Base-by-base conservation (phyloP, 2,329 filamentous ascomycete genomes). In the Colletotrichum orchidophilum region DNA sequence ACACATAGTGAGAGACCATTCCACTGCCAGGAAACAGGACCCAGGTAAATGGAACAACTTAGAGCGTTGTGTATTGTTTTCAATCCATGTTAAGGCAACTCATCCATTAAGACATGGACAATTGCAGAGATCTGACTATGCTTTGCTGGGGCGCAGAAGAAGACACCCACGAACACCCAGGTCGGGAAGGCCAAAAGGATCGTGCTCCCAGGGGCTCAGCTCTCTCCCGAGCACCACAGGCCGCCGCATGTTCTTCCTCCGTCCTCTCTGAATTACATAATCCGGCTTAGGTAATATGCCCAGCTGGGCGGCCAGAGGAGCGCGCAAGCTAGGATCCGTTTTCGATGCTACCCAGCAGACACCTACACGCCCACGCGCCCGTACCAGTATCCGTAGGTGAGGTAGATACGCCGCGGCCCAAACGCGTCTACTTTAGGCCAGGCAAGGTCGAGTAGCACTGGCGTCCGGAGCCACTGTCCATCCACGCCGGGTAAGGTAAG, bases 351-450 rank as follows among this genome's bases (percentile, higher is more conserved):
- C 60, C 60, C 46, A 46, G 13, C 31, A 63, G 27, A 31, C 27
- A 46, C 60, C 60, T 24, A 50, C 42, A 42, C 39, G 18, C 39
- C 33, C 42, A 42, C 39, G 39, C 39, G 39, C 39, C 39, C 21
- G 39, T n/a, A 46, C 39, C 39, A n/a, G n/a, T n/a, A n/a, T n/a
- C n/a, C n/a, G n/a, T n/a, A n/a, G n/a, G n/a, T n/a, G n/a, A n/a
- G n/a, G n/a, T 46, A 46, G 39, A 53, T 24, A 29, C 18, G 31
- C 60, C 59, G 15, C 46, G 29, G n/a, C 59, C 59, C n/a, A 62
- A 42, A 63, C 60, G 60, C 60, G 60, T 54, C 31, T 27, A n/a
- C n/a, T n/a, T n/a, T n/a, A 50, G 42, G 24, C 27, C 58, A 33
- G 42, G 15, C n/a, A 24, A 62, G 59, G 52, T 62, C 59, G 27